Evolutionary conservation across 2,329 filamentous ascomycete genomes (phyloP).

Genomic region (Monosporascus sp.): DNA sequence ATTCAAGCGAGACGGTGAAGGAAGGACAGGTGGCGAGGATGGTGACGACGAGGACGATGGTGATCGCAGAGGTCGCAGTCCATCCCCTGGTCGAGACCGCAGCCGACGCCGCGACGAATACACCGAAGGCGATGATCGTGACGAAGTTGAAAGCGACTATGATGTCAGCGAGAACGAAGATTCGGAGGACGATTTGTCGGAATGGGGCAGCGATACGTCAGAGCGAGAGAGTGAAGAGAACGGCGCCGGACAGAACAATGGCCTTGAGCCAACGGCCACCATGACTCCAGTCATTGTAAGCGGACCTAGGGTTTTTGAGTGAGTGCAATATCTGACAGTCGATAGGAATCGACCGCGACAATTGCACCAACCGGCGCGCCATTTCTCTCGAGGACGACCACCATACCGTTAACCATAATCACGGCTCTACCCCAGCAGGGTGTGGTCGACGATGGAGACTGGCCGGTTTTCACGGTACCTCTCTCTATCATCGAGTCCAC

Average conservation of each 20-base stretch:
- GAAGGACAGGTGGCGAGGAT: background rate
- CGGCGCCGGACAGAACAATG: background rate
- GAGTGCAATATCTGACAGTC: background rate
- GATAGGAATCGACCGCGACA: background rate
- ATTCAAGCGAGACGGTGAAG: background rate
- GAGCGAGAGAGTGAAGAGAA: background rate
- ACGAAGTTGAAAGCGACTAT: constrained; percentile 1
- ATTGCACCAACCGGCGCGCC: background rate
- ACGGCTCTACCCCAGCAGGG: background rate
- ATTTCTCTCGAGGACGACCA: background rate
- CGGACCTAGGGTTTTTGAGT: background rate
- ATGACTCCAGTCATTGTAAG: background rate
- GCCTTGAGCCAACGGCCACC: background rate
- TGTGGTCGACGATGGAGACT: background rate
- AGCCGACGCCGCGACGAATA: background rate
- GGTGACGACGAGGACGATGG: background rate
- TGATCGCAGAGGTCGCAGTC: background rate
- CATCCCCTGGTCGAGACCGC: background rate
- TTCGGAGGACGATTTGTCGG: background rate
- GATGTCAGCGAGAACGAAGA: background rate
- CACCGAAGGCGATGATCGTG: constrained; percentile 5
- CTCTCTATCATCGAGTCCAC: background rate
- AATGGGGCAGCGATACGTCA: background rate
- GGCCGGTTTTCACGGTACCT: background rate
- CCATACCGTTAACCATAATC: background rate